Evolutionary conservation across 805 yeast genomes (phyloP), one percentile per base, ranked within the genome.

Genomic region (Zygosaccharomyces kombuchaensis): DNA sequence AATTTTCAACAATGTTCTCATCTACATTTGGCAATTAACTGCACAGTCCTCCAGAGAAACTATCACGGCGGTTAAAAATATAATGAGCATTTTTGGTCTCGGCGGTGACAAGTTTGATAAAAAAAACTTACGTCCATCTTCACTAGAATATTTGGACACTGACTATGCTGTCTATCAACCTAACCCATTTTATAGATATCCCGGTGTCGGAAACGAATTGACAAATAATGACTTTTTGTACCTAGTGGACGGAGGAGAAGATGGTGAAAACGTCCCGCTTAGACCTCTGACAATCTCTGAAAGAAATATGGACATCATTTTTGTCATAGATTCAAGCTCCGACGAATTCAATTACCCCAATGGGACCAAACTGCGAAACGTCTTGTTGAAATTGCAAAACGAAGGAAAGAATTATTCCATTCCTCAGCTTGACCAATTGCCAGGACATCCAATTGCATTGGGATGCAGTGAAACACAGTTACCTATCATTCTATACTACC

Each of bases 181-280:
- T 1, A 82, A 81, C 48, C 87, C 88, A 2, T 82, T 82, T 56
- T 73, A 66, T 49, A 52, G 53, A 14, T 62, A 55, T 43, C 65
- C 59, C 8, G 57, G 54, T 32, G 40, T 43, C 3, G 48, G 32
- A 9, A 52, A 54, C 31, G 55, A 57, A n/a, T 57, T 58, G 29
- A 60, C 65, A 17, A 44, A 54, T 2, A 58, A 67, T 2, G 63
- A 63, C 44, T 62, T 60, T 32, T 47, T 71, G n/a, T 69, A 66
- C 46, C 53, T 86, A 48, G 87, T 78, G 25, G 95, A 86, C 59
- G 95, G 95, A 35, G 95, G 93, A 26, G 87, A 82, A 61, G 91
- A 85, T 60, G 70, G 73, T 7, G 88, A 84, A 62, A 84, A 84
- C 56, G 71, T 86, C 13, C 93, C 95, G 0, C 62, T 82, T 31